Percentiles rank a stretch among this genome's conserved stretches.
These are phyloP conservation scores for Pestalotiopsis sp. DNA, from an alignment of 2,329 filamentous ascomycete species.

Conservation along the genomic window DNA sequence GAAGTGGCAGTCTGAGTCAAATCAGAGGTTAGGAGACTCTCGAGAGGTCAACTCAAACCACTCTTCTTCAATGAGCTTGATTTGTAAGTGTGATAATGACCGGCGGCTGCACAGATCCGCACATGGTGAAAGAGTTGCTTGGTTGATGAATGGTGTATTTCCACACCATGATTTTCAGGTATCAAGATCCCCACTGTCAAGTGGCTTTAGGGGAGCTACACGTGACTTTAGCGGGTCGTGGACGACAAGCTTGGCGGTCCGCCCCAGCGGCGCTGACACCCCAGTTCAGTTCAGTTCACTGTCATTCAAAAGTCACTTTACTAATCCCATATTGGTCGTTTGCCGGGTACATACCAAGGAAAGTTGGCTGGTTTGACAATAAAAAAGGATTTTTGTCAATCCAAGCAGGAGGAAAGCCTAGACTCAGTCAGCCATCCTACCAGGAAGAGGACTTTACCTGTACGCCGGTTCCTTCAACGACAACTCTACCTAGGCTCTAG, in stretches of 20 bases:
- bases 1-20: background rate
- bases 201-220: background rate
- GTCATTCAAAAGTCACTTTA: background rate
- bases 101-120: background rate
- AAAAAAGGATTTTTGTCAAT: background rate
- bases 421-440: background rate
- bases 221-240: background rate
- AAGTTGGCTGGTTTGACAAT: background rate
- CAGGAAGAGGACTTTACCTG: background rate
- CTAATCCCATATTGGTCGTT: background rate
- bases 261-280: background rate
- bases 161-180: background rate
- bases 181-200: background rate
- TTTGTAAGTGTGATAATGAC: background rate
- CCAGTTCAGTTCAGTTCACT: background rate
- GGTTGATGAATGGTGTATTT: background rate
- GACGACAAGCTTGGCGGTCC: background rate
- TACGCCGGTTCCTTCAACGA: background rate
- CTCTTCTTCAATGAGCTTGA: background rate
- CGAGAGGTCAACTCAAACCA: background rate
- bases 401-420: background rate
- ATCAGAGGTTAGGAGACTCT: background rate
- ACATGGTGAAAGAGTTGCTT: background rate
- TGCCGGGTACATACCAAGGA: background rate
- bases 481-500: background rate